These are phyloP conservation scores for Phoma sp. DNA, from an alignment of 2,329 filamentous ascomycete species.

Conservation along the genomic window DNA sequence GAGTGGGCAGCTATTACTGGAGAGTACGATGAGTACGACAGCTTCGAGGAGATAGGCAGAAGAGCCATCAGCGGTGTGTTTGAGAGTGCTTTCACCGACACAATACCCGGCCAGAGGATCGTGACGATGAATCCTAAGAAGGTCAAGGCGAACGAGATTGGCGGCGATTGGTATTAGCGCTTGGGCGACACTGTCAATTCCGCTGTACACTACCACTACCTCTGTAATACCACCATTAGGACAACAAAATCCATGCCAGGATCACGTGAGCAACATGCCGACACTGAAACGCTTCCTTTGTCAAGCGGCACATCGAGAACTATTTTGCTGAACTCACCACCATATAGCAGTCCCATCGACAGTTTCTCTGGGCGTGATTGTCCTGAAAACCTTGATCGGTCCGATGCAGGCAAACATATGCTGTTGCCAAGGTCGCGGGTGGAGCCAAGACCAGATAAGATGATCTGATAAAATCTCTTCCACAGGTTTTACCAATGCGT, in stretches of 20 bases:
- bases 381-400: slow-evolving; percentile 11
- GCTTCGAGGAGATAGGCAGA: slow-evolving; percentile 60
- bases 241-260: too few relatives aligned
- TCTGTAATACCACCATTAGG: too few relatives aligned
- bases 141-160: slow-evolving; percentile 61
- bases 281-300: too few relatives aligned
- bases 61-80: slow-evolving; percentile 65
- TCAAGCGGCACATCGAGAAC: too few relatives aligned
- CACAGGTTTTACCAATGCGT: not conserved
- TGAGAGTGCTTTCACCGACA: slow-evolving; percentile 61
- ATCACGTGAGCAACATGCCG: too few relatives aligned
- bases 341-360: too few relatives aligned
- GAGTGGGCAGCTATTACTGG: slow-evolving; percentile 63
- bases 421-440: slow-evolving; percentile 1
- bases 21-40: slow-evolving; percentile 56
- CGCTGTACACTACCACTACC: not conserved
- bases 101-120: slow-evolving; percentile 64
- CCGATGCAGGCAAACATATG: slow-evolving; percentile 1
- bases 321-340: too few relatives aligned
- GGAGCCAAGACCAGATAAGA: slow-evolving; percentile 12
- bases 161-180: slow-evolving; percentile 63
- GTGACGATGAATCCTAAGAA: slow-evolving; percentile 65
- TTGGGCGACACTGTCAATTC: not conserved
- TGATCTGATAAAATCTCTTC: slow-evolving; percentile 14
- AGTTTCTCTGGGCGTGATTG: not conserved